phyloP scores from a whole-genome alignment of 495 filamentous ascomycete species.

The Amphirosellinia nigrospora region DNA sequence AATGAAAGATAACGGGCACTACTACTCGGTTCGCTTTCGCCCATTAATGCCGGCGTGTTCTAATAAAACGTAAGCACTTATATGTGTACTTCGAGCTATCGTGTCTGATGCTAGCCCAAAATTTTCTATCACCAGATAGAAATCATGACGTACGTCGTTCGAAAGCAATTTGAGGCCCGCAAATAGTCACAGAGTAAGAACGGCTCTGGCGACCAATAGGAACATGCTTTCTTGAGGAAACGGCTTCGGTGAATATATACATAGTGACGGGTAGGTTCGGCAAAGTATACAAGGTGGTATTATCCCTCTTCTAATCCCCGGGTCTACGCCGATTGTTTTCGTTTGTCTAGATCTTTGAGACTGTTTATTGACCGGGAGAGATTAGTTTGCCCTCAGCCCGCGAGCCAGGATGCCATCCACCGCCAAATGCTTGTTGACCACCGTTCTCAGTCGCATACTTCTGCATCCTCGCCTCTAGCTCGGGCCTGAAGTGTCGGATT shows the following conservation, averaged over 20 bases:
- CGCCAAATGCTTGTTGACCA: conserved; percentile 69
- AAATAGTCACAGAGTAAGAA: background rate
- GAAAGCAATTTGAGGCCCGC: too few relatives aligned
- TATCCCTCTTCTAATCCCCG: conserved; percentile 22
- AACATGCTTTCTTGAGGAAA: conserved; percentile 9
- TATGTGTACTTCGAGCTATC: background rate
- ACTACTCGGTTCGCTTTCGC: background rate
- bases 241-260: conserved; percentile 24
- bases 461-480: conserved; percentile 87
- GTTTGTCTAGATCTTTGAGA: conserved; percentile 2
- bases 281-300: conserved; percentile 27
- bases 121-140: background rate
- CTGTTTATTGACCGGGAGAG: conserved; percentile 78
- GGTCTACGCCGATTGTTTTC: conserved; percentile 16
- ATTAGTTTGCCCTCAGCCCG: conserved; percentile 80
- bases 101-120: background rate
- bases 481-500: conserved; percentile 95
- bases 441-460: conserved; percentile 72
- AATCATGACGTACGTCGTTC: background rate
- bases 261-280: conserved; percentile 19
- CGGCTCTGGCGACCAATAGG: background rate
- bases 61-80: background rate
- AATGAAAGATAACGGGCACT: background rate
- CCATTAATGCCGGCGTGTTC: background rate
- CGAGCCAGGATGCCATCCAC: conserved; percentile 84